Conservation (phyloP, 345 rosid genomes). For the Leavenworthia alabamica region DNA sequence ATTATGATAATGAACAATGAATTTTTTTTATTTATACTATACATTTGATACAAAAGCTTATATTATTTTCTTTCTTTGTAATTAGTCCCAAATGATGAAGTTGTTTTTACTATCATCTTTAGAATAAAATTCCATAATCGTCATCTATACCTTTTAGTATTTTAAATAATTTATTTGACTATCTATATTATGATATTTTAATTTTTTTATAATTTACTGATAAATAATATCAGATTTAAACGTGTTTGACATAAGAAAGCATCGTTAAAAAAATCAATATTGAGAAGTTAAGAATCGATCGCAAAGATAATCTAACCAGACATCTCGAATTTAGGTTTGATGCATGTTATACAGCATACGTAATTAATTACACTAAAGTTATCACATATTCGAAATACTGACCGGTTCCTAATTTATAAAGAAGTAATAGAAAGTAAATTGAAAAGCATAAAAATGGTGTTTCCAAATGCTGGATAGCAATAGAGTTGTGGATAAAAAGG, state of each 20-base stretch:
- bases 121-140: neutral
- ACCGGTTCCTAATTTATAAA: neutral
- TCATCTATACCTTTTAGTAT: neutral
- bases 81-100: neutral
- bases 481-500: slow-evolving; percentile 17
- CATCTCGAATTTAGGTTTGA: neutral
- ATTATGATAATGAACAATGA: neutral
- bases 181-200: too few relatives aligned
- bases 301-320: neutral
- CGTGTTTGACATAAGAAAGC: neutral
- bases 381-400: slow-evolving; percentile 7
- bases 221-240: neutral
- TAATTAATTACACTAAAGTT: slow-evolving; percentile 6
- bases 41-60: too few relatives aligned
- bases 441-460: slow-evolving; percentile 6
- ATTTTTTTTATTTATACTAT: too few relatives aligned
- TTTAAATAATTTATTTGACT: neutral
- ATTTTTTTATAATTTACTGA: too few relatives aligned
- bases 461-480: slow-evolving; percentile 23
- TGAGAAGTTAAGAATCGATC: neutral
- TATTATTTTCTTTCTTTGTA: neutral
- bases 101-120: too few relatives aligned
- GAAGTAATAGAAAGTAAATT: neutral
- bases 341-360: neutral
- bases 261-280: too few relatives aligned